Conservation (phyloP, 306 rosid genomes). For the Alnus glutinosa region DNA sequence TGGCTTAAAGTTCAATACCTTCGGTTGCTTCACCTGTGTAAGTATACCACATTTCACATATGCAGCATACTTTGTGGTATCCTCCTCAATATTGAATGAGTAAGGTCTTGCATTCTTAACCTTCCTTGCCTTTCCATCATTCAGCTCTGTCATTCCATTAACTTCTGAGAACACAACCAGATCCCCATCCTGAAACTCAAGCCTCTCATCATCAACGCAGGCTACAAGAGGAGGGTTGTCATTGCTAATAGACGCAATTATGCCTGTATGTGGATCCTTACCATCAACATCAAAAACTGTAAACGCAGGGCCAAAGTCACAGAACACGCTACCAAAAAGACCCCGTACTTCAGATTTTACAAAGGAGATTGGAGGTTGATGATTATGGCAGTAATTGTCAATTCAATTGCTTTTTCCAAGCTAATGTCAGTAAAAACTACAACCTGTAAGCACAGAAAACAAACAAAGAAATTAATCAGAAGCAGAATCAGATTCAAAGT, state of each 20-base stretch:
- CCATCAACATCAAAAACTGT: constrained; percentile 91
- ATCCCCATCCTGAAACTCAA: constrained; percentile 94
- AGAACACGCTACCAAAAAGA: constrained; percentile 86
- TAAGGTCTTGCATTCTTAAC: constrained; percentile 69
- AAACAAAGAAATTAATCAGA: not conserved
- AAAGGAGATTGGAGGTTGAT: constrained; percentile 87
- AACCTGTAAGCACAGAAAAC: constrained; percentile 46
- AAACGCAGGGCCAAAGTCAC: constrained; percentile 94
- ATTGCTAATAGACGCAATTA: constrained; percentile 80
- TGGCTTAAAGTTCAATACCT: constrained; percentile 73
- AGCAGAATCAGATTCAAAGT: not conserved
- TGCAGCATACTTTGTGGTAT: constrained; percentile 63
- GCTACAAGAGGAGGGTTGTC: constrained; percentile 73
- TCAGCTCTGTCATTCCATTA: constrained; percentile 83
- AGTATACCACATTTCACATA: constrained; percentile 84
- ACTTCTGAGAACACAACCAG: constrained; percentile 87
- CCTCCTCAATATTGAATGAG: constrained; percentile 81
- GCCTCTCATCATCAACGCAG: constrained; percentile 91
- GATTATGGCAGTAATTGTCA: constrained; percentile 76
- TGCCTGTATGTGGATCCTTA: constrained; percentile 83
- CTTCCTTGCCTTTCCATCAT: constrained; percentile 83
- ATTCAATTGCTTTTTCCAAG: constrained; percentile 69
- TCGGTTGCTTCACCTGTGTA: constrained; percentile 85
- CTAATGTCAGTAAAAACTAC: constrained; percentile 75
- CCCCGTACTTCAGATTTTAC: constrained; percentile 90